Evolutionary conservation across 345 rosid species (phyloP).

Genomic region (Linum lewisii): DNA sequence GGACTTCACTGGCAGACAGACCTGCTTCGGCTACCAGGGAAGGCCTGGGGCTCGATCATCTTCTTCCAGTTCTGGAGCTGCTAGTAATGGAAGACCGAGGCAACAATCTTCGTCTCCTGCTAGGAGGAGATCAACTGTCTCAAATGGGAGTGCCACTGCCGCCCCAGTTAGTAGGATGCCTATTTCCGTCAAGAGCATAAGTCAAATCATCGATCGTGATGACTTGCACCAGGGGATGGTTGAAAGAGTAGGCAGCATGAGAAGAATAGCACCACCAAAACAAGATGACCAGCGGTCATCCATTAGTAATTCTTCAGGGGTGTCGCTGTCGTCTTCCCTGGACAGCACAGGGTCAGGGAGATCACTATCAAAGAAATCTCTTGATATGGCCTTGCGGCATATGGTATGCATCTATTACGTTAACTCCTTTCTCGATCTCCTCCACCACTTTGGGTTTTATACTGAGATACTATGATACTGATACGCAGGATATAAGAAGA

Average conservation of each 20-base stretch:
- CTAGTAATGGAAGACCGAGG: conserved; percentile 15
- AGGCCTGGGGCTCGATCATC: conserved; percentile 27
- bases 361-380: conserved; percentile 23
- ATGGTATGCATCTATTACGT: conserved; percentile 13
- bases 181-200: conserved; percentile 10
- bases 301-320: conserved; percentile 22
- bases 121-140: conserved; percentile 10
- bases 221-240: conserved; percentile 23
- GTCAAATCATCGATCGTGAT: conserved; percentile 5
- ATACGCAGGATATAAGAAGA: conserved; percentile 22
- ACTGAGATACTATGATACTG: background rate
- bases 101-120: conserved; percentile 22
- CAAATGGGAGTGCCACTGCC: background rate
- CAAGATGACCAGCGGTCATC: conserved; percentile 28
- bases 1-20: conserved; percentile 21
- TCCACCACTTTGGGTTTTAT: background rate
- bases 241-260: conserved; percentile 25
- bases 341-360: conserved; percentile 21
- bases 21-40: conserved; percentile 22
- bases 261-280: conserved; percentile 22
- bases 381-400: conserved; percentile 27
- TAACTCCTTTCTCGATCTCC: background rate
- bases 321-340: conserved; percentile 11
- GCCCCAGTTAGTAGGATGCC: conserved; percentile 1
- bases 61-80: conserved; percentile 40